Conservation (phyloP, 2,329 filamentous ascomycete genomes). For the Cladophialophora psammophila region DNA sequence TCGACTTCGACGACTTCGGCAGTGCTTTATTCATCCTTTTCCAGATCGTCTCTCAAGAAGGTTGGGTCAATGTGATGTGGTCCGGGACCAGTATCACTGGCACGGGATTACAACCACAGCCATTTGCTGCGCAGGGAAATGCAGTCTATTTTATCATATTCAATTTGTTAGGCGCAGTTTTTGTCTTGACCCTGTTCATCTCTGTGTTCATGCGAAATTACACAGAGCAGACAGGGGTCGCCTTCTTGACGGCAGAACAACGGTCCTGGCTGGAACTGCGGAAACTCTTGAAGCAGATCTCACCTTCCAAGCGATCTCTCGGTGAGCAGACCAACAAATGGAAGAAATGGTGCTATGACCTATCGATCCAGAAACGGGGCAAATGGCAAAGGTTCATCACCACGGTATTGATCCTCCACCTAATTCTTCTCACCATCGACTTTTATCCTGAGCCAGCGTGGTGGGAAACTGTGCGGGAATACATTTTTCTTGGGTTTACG, state of each 20-base stretch:
- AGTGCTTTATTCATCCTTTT: conserved; percentile 94
- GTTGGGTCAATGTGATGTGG: conserved; percentile 94
- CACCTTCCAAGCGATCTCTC: conserved; percentile 90
- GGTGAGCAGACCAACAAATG: conserved; percentile 77
- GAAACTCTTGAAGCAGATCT: conserved; percentile 89
- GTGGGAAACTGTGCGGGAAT: conserved; percentile 75
- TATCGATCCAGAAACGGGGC: conserved; percentile 92
- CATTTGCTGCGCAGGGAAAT: conserved; percentile 77
- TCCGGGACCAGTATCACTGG: conserved; percentile 82
- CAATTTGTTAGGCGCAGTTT: conserved; percentile 94
- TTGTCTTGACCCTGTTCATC: conserved; percentile 95
- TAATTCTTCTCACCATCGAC: conserved; percentile 83
- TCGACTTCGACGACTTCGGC: conserved; percentile 94
- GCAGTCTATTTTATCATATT: conserved; percentile 94
- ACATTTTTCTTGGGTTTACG: conserved; percentile 81
- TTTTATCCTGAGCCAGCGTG: conserved; percentile 75
- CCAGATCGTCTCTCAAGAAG: conserved; percentile 98
- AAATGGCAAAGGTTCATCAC: conserved; percentile 89
- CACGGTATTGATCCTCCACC: conserved; percentile 77
- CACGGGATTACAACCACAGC: conserved; percentile 73
- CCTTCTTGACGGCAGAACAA: conserved; percentile 93
- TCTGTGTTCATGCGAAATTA: conserved; percentile 99
- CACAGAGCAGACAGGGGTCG: conserved; percentile 96
- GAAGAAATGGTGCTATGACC: conserved; percentile 93
- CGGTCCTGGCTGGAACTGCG: conserved; percentile 95